Evolutionary conservation across 129 eudicot species (phyloP), one percentile per base, ranked within the genome.

Genomic region (Saussurea involucrata): DNA sequence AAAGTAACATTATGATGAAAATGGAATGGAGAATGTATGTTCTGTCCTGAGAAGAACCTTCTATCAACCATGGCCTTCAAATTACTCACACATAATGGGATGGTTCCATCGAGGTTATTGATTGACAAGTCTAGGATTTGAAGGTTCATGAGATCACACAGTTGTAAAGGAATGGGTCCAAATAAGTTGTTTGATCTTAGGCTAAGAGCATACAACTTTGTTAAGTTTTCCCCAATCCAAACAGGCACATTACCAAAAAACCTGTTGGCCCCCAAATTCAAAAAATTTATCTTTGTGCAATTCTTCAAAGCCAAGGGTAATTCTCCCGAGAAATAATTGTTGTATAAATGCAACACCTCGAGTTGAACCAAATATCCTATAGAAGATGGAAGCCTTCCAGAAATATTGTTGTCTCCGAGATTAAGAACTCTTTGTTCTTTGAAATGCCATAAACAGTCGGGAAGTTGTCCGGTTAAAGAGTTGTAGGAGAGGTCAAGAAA

Each of bases 81-180:
- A 53, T 80, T 73, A 33, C 22, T 31, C 42, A 80, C 1, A 44
- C 83, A 80, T 12, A 37, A 32, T 8, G 83, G 80, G 4, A 83
- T 78, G 33, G 28, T 78, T 69, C 80, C 87, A 0, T 27, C 0
- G 29, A 27, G 29, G 29, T 27, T 27, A 0, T 27, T 27, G 29
- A 27, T 27, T 0, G 79, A 80, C 28, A 80, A 21, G 46, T 80
- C 83, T 20, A 80, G 55, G 22, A 80, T 40, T 73, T 80, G 83
- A 73, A 73, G 70, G 66, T 66, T 10, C 12, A 13, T 27, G 2
- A 80, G 58, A 4, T 37, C 18, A 80, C 84, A 73, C n/a, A 86
- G 10, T 5, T 28, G 66, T 68, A 28, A 53, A 60, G 90, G 80
- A 1, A 83, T 20, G 21, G 55, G 40, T 55, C 86, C 79, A 5